Conservation (phyloP, 257 asterid species). For the Jacaranda copaia region DNA sequence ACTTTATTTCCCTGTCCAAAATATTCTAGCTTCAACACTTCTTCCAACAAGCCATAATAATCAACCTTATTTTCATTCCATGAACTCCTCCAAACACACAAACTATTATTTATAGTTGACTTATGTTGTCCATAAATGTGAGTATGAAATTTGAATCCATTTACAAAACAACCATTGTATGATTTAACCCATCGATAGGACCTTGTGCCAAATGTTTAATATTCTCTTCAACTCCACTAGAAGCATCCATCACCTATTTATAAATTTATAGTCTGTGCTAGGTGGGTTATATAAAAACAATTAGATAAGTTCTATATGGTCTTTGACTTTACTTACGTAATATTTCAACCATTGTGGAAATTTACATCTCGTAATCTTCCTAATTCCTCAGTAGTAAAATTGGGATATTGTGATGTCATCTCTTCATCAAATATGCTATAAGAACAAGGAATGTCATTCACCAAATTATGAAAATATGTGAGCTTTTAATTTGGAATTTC, state of each 20-base stretch:
- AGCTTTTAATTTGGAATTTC: not conserved
- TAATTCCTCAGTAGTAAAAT: too few relatives aligned
- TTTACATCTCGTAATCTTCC: too few relatives aligned
- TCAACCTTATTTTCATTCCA: not conserved
- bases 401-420: too few relatives aligned
- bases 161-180: not conserved
- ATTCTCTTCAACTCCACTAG: not conserved
- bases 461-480: too few relatives aligned
- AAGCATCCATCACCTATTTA: too few relatives aligned
- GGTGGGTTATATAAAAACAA: not conserved
- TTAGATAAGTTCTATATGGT: not conserved
- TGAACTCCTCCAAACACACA: too few relatives aligned
- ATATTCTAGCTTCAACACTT: not conserved
- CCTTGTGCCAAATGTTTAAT: not conserved
- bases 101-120: too few relatives aligned
- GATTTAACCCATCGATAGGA: not conserved
- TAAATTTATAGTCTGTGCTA: not conserved
- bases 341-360: too few relatives aligned
- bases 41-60: not conserved
- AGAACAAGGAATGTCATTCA: not conserved
- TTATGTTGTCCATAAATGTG: too few relatives aligned
- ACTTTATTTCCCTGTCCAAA: not conserved
- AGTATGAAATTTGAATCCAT: not conserved
- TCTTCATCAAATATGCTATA: too few relatives aligned
- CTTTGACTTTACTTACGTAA: too few relatives aligned